These are phyloP conservation scores for Euptelea pleiosperma DNA, from an alignment of 164 flowering plant species.

Conservation along the genomic window DNA sequence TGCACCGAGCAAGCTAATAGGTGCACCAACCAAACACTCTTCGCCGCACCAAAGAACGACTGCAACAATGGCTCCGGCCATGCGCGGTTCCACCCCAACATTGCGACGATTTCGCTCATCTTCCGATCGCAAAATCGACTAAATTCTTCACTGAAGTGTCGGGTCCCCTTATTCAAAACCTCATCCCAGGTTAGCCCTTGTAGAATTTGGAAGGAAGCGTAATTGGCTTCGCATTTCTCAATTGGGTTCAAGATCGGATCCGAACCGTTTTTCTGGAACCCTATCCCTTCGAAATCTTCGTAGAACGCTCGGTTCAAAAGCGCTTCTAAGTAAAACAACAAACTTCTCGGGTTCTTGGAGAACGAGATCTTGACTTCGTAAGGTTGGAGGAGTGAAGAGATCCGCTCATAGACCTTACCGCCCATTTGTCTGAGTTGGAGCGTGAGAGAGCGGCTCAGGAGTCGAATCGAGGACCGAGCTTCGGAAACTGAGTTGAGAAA, in stretches of 20 bases:
- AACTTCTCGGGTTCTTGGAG: constrained; percentile 42
- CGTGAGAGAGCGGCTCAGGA: constrained; percentile 51
- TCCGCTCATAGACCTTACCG: constrained; percentile 45
- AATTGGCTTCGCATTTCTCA: constrained; percentile 58
- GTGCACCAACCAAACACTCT: constrained; percentile 85
- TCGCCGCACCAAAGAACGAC: constrained; percentile 83
- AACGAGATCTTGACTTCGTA: constrained; percentile 50
- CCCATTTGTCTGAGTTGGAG: constrained; percentile 61
- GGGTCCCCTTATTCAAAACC: constrained; percentile 76
- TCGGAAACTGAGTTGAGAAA: constrained; percentile 65
- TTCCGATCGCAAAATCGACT: constrained; percentile 85
- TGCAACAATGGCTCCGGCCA: constrained; percentile 89
- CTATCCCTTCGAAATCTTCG: constrained; percentile 74
- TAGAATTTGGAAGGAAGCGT: constrained; percentile 38
- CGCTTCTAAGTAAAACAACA: constrained; percentile 59
- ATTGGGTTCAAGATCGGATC: constrained; percentile 56
- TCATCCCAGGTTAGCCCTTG: constrained; percentile 77
- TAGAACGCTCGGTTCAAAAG: constrained; percentile 62
- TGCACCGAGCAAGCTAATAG: constrained; percentile 78
- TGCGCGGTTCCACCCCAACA: constrained; percentile 84
- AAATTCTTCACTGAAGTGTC: constrained; percentile 80
- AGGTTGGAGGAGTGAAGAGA: constrained; percentile 58
- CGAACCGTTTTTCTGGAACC: constrained; percentile 50
- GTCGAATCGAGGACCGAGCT: constrained; percentile 51
- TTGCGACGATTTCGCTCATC: constrained; percentile 77